phyloP scores from a whole-genome alignment of 805 yeast genomes.

The Candida taoyuanica region DNA sequence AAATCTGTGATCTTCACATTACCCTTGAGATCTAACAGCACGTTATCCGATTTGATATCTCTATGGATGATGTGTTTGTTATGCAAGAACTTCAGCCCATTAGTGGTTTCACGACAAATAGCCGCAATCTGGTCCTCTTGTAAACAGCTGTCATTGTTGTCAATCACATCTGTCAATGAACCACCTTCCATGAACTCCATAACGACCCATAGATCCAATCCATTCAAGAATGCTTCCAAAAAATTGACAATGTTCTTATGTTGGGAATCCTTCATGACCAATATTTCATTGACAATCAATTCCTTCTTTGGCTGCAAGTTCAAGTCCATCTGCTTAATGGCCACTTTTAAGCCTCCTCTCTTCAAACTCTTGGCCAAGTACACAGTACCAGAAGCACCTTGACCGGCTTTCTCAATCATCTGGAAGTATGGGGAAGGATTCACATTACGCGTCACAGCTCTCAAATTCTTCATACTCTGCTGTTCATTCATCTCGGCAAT shows the following conservation, averaged over 20 bases:
- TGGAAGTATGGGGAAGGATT: conserved; percentile 85
- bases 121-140: conserved; percentile 88
- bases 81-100: conserved; percentile 89
- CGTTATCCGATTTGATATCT: conserved; percentile 96
- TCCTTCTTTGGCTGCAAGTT: conserved; percentile 92
- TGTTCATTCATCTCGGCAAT: conserved; percentile 73
- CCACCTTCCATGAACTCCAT: conserved; percentile 99
- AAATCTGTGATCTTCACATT: conserved; percentile 94
- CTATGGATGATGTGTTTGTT: conserved; percentile 91
- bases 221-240: conserved; percentile 76
- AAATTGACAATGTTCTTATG: conserved; percentile 95
- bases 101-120: conserved; percentile 83
- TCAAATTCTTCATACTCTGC: conserved; percentile 76
- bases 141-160: conserved; percentile 66
- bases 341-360: conserved; percentile 64
- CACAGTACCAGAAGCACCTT: conserved; percentile 97
- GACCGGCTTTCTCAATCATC: conserved; percentile 85
- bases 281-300: conserved; percentile 88
- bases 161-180: conserved; percentile 91
- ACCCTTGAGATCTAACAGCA: conserved; percentile 74
- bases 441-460: conserved; percentile 72
- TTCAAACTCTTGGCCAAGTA: conserved; percentile 70
- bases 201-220: conserved; percentile 88
- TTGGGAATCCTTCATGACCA: conserved; percentile 94
- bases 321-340: conserved; percentile 94